These are phyloP conservation scores for Sarocladium strictum DNA, from an alignment of 2,329 filamentous ascomycete species.

Conservation along the genomic window DNA sequence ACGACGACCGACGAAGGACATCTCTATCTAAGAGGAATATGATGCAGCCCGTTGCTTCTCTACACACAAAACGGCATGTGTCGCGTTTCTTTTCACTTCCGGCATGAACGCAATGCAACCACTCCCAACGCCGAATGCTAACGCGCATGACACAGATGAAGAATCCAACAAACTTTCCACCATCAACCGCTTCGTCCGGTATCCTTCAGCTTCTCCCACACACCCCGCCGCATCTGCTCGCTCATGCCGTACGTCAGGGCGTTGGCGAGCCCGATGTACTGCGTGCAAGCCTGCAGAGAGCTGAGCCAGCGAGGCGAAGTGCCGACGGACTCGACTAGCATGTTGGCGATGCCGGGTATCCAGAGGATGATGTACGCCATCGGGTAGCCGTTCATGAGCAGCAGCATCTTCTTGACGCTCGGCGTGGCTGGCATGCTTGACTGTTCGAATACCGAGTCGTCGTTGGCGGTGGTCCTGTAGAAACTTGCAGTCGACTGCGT, in stretches of 20 bases:
- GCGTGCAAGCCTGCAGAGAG: slow-evolving; percentile 27
- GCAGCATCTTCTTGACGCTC: slow-evolving; percentile 24
- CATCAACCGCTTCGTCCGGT: slow-evolving; percentile 1
- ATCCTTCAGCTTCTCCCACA: slow-evolving; percentile 12
- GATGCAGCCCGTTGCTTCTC: too few species aligned
- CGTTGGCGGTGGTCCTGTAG: background rate
- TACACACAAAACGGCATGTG: background rate
- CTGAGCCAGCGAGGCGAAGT: slow-evolving; percentile 13
- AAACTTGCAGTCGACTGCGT: slow-evolving; percentile 8
- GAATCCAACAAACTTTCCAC: background rate
- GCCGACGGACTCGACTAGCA: slow-evolving; percentile 21
- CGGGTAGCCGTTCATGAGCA: slow-evolving; percentile 32
- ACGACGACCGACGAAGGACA: too few species aligned
- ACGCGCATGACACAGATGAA: background rate
- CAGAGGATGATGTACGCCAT: slow-evolving; percentile 31
- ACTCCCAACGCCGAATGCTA: background rate
- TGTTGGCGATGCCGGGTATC: slow-evolving; percentile 31
- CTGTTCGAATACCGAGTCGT: slow-evolving; percentile 7
- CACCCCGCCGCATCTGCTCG: slow-evolving; percentile 10
- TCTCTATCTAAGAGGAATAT: too few species aligned
- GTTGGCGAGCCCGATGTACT: slow-evolving; percentile 29
- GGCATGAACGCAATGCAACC: background rate
- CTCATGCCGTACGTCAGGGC: slow-evolving; percentile 26
- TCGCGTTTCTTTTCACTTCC: background rate
- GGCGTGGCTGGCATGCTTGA: slow-evolving; percentile 13